phyloP scores from a whole-genome alignment of 2,329 filamentous ascomycete genomes.

The Trichoderma arundinaceum region DNA sequence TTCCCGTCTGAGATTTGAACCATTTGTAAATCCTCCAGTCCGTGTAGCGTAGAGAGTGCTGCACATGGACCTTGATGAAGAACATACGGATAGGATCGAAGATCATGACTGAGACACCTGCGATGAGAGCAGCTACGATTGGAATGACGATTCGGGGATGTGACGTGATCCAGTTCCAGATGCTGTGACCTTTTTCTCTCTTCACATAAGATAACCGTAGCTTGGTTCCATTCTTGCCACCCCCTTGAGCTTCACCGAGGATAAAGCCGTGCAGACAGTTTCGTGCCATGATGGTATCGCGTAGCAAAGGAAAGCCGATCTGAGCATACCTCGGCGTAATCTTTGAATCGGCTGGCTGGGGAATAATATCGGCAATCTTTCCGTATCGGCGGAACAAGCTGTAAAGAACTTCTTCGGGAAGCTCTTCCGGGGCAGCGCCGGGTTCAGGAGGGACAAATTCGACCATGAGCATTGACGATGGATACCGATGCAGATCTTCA shows the following conservation, averaged over 20 bases:
- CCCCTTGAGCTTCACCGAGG: conserved; percentile 70
- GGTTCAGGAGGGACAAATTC: conserved; percentile 80
- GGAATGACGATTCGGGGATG: conserved; percentile 92
- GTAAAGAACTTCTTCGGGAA: conserved; percentile 87
- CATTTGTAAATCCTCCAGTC: conserved; percentile 78
- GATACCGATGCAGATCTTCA: conserved; percentile 86
- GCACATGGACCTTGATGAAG: conserved; percentile 88
- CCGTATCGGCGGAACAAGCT: conserved; percentile 88
- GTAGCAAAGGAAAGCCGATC: conserved; percentile 74
- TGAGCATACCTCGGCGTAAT: conserved; percentile 78
- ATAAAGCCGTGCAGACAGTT: conserved; percentile 90
- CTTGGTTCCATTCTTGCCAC: conserved; percentile 75
- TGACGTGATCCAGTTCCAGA: conserved; percentile 84
- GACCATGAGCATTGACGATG: conserved; percentile 75
- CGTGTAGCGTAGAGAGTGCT: conserved; percentile 73
- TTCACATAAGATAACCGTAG: conserved; percentile 85
- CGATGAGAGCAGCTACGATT: conserved; percentile 77
- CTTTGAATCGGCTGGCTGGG: conserved; percentile 86
- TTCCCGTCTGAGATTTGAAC: conserved; percentile 69
- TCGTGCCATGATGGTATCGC: conserved; percentile 83
- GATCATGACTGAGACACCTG: conserved; percentile 81
- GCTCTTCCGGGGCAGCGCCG: conserved; percentile 73
- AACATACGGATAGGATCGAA: conserved; percentile 96
- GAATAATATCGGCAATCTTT: conserved; percentile 83
- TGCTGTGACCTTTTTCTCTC: conserved; percentile 75